Conservation (phyloP, 2,329 filamentous ascomycete species). For the Calonectria hawksworthii region DNA sequence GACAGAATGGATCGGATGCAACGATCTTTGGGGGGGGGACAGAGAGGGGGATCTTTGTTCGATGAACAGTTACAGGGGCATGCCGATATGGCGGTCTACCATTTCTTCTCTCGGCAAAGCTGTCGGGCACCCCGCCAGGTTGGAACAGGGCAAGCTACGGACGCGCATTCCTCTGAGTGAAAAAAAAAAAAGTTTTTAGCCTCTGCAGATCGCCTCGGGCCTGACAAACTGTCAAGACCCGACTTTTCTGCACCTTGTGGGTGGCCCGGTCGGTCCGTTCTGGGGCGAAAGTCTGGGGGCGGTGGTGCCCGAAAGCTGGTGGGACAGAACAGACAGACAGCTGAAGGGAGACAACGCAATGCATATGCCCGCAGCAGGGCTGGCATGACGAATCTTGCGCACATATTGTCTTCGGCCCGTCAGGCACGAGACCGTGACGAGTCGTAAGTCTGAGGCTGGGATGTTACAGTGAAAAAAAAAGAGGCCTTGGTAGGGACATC, state of each 20-base stretch:
- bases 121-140: slow-evolving; percentile 4
- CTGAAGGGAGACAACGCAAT: slow-evolving; percentile 1
- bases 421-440: background rate
- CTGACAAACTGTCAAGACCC: slow-evolving; percentile 9
- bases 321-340: background rate
- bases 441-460: background rate
- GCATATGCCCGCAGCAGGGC: background rate
- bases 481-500: background rate
- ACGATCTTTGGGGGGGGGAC: background rate
- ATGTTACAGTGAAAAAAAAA: background rate
- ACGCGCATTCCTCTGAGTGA: background rate
- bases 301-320: slow-evolving; percentile 15
- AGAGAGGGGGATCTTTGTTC: background rate
- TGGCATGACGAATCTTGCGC: slow-evolving; percentile 8
- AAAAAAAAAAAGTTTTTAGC: slow-evolving; percentile 13
- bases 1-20: background rate
- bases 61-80: slow-evolving; percentile 6
- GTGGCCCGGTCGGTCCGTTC: slow-evolving; percentile 10
- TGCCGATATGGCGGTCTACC: background rate
- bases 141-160: background rate
- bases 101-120: slow-evolving; percentile 7
- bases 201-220: background rate
- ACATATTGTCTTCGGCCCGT: background rate
- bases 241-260: slow-evolving; percentile 8
- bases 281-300: slow-evolving; percentile 15